These are phyloP conservation scores for Verbena officinalis DNA, from an alignment of 257 asterid species.

Conservation along the genomic window DNA sequence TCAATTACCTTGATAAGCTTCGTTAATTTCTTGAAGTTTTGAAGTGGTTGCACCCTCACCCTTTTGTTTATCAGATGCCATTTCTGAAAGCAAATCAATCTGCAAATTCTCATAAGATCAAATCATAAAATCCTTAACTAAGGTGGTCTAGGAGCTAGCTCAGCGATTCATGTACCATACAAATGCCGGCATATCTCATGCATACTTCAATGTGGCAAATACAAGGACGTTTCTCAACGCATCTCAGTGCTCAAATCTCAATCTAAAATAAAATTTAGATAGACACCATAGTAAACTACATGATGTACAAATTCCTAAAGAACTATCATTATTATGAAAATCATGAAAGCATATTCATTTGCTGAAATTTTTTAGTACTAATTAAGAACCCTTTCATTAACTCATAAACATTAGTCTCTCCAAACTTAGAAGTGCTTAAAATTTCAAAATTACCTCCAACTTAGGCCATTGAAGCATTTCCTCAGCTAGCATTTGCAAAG, in stretches of 20 bases:
- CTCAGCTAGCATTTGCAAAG: conserved; percentile 84
- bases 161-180: neutral
- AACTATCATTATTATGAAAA: neutral
- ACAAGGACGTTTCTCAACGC: no score
- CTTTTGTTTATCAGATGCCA: conserved; percentile 96
- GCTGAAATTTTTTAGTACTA: neutral
- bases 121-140: conserved; percentile 9
- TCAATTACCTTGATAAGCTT: conserved; percentile 47
- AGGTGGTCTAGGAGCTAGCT: neutral
- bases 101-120: neutral
- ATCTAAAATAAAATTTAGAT: conserved; percentile 10
- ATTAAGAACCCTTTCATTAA: neutral
- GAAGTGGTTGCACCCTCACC: conserved; percentile 37
- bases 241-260: conserved; percentile 7
- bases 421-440: conserved; percentile 7
- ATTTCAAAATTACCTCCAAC: conserved; percentile 63
- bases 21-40: neutral
- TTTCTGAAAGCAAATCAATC: conserved; percentile 53
- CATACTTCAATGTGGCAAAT: no score
- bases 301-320: neutral
- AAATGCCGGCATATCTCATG: no score
- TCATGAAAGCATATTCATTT: neutral
- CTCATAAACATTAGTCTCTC: neutral
- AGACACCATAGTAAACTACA: conserved; percentile 10
- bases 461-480: conserved; percentile 94